Evolutionary conservation across 2,329 filamentous ascomycete species (phyloP), one percentile per base, ranked within the genome.

Genomic region (Cladosporium phlei): DNA sequence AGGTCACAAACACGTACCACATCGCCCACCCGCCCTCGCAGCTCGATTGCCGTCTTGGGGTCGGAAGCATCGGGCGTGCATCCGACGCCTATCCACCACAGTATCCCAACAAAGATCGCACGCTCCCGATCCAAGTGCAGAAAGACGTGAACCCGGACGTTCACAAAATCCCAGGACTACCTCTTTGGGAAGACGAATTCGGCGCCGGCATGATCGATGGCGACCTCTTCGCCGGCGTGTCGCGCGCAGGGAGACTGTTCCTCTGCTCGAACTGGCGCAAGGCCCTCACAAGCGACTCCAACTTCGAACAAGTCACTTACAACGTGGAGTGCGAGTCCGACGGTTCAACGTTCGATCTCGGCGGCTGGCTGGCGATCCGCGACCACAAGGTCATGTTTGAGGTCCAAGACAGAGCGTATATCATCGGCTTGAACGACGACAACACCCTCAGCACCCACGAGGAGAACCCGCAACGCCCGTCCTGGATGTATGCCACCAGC

Each of bases 361-460:
- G 71, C 24, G 71, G 71, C 11, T 74, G 71, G 71, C 58, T 74
- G 11, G 65, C 68, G 2, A 60, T 74, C 16, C 62, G 63, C 16
- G 63, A 71, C 32, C 62, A 68, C 42, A 65, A 68, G 1, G 33
- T 73, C 42, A 63, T 71, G 55, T 71, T 72, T 25, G 71, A 73
- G 53, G 63, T 72, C 11, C 60, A 68, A 43, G 67, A 71, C 22
- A 59, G 61, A 10, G 59, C 71, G 10, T 73, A 74, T 50, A 52
- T 74, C 21, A 55, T 74, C 3, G 60, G 65, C 1, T 59, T 74
- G 5, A 61, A 66, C 25, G 62, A 68, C 17, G 42, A 66, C 4
- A 42, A 53, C 33, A 40, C 46, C 4, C 25, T 60, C 16, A 32
- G 40, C 8, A 21, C 25, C 22, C 20, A 52, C 47, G 14, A 48